Evolutionary conservation across 495 filamentous ascomycete genomes (phyloP), one percentile per base, ranked within the genome.

Genomic region (Aspergillus olivimuriae): DNA sequence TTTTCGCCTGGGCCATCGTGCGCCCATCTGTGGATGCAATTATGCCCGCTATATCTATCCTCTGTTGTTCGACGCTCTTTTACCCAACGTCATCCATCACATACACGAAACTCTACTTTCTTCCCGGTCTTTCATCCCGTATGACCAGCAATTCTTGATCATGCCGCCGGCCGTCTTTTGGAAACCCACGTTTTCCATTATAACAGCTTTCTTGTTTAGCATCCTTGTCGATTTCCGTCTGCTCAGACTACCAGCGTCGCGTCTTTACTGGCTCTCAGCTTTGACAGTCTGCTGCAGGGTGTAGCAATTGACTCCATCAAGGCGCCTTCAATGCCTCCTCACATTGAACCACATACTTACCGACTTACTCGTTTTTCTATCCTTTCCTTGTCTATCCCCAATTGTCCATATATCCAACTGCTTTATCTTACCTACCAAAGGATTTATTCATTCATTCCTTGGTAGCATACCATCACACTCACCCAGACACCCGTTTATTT

Each of bases 91-190:
- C 23, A 23, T 31, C 19, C 35, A n/a, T n/a, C n/a, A n/a, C 22
- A 16, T 41, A 19, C 39, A 33, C 39, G 17, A 22, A 24, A 23
- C 28, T 31, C 38, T 53, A 47, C 35, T 34, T 48, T 48, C 46
- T 52, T 41, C 60, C 62, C 53, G 44, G 24, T 36, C 49, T 28
- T 44, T 43, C 44, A 34, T 49, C 40, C 50, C 31, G 37, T 28
- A 39, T 39, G 33, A 24, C 39, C 45, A 46, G 42, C 43, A 33
- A 22, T 50, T 43, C 50, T 46, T 43, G 49, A 51, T 46, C 41
- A 43, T 53, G 52, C 58, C 35, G 48, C 43, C 50, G 34, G 47
- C 55, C 34, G 50, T 46, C 46, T 47, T 17, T 22, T 38, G 17
- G 21, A 22, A 21, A 19, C 33, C 5, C 33, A 18, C 15, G 33